Percentiles rank a stretch among this genome's conserved stretches.
phyloP scores from a whole-genome alignment of 192 early-diverging fungal genomes.

The Coemansia sp. region DNA sequence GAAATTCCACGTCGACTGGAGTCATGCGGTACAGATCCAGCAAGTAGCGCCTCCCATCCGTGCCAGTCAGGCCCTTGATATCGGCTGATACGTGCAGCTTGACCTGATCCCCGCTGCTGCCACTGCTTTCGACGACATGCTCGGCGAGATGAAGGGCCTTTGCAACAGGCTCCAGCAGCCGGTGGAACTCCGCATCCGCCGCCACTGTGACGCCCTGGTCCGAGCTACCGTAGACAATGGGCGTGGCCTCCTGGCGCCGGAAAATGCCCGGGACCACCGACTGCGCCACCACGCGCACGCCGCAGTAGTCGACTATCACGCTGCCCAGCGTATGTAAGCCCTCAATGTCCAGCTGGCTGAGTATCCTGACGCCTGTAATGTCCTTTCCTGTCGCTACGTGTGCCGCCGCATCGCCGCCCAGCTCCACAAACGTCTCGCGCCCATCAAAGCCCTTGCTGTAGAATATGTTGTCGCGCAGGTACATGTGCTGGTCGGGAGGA shows the following conservation, averaged over 20 bases:
- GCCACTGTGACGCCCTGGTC: slow-evolving; percentile 78
- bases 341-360: slow-evolving; percentile 71
- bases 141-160: slow-evolving; percentile 75
- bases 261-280: slow-evolving; percentile 88
- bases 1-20: slow-evolving; percentile 88
- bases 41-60: slow-evolving; percentile 89
- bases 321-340: slow-evolving; percentile 88
- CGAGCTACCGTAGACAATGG: slow-evolving; percentile 88
- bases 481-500: slow-evolving; percentile 77
- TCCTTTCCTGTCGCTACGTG: slow-evolving; percentile 95
- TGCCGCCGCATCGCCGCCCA: slow-evolving; percentile 86
- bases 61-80: slow-evolving; percentile 86
- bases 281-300: slow-evolving; percentile 88
- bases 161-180: slow-evolving; percentile 65
- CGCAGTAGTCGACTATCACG: slow-evolving; percentile 90
- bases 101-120: slow-evolving; percentile 61
- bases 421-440: slow-evolving; percentile 72
- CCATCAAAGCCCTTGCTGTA: slow-evolving; percentile 88
- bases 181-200: slow-evolving; percentile 72
- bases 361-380: slow-evolving; percentile 78
- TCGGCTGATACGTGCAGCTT: slow-evolving; percentile 81
- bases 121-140: slow-evolving; percentile 61
- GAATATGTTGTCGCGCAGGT: slow-evolving; percentile 93
- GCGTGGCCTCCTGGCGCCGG: slow-evolving; percentile 67
- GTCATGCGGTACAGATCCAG: slow-evolving; percentile 90